Evolutionary conservation across 2,329 filamentous ascomycete genomes (phyloP), one percentile per base, ranked within the genome.

Genomic region (Monosporascus sp.): DNA sequence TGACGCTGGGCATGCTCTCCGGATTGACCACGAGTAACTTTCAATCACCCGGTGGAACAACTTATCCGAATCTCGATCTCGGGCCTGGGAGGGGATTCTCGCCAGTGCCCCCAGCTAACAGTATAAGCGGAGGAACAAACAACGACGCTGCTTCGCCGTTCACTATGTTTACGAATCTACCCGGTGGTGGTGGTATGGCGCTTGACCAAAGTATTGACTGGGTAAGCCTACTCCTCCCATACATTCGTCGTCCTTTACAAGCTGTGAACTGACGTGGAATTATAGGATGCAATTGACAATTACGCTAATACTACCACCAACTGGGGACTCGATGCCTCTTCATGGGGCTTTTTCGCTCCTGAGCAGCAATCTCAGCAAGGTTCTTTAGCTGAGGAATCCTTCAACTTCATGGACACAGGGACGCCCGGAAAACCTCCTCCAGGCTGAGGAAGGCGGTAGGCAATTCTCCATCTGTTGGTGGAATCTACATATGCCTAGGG

Each of bases 171-270:
- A 74, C 72, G 18, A 77, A 71, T 48, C 62, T 78, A 22, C 60
- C 63, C 51, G 70, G 70, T 18, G 65, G 58, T 49, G 64, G 59
- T 37, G 68, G 62, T 55, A 72, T 77, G 63, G 77, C 79, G 38
- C 68, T 82, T 48, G 70, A 72, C 37, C 67, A 71, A 44, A 81
- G 77, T 48, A 80, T 84, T 63, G 80, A 84, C 67, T 84, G 81
- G 81, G 81, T 83, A 73, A 66, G 79, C 63, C 27, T 9, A 8
- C 38, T 9, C 7, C 18, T 41, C 9, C 38, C 38, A 24, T 15
- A 11, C 18, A 37, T 37, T 11, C 11, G 31, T 9, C 5, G 31
- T 14, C 31, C 11, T 35, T 35, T 35, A 14, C 31, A 35, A 35
- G 31, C 31, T 35, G 31, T 35, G 11, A 14, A 14, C 11, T 35